These are phyloP conservation scores for Ascochyta rabiei DNA, from an alignment of 2,329 filamentous ascomycete species.

Conservation along the genomic window DNA sequence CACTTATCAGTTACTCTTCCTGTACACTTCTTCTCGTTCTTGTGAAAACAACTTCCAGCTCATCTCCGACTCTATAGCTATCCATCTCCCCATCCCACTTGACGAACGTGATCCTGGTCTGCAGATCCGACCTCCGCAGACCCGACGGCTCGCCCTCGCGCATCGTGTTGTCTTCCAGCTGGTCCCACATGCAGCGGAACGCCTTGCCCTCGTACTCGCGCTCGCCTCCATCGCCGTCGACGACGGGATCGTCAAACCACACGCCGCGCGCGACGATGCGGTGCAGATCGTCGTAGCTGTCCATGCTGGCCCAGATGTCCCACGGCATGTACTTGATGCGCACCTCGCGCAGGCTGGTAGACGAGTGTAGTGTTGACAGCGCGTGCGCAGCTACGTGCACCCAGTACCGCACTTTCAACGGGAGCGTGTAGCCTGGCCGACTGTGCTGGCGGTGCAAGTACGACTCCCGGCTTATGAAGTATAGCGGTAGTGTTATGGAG, in stretches of 20 bases:
- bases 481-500: conserved; percentile 40
- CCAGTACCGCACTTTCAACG: conserved; percentile 44
- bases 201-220: conserved; percentile 40
- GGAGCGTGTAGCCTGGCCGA: conserved; percentile 33
- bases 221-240: conserved; percentile 24
- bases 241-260: conserved; percentile 30
- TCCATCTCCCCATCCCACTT: conserved; percentile 43
- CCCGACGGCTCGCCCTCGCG: conserved; percentile 6
- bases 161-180: conserved; percentile 18
- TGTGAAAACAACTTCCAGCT: conserved; percentile 41
- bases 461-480: conserved; percentile 39
- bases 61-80: conserved; percentile 39
- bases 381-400: conserved; percentile 39
- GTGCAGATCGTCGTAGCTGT: conserved; percentile 36
- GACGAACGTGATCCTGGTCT: conserved; percentile 28
- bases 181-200: conserved; percentile 38
- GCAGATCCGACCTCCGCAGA: conserved; percentile 19
- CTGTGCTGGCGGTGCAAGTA: conserved; percentile 28
- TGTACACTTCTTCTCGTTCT: too few relatives aligned
- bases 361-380: conserved; percentile 28
- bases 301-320: conserved; percentile 46
- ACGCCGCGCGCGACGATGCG: conserved; percentile 36
- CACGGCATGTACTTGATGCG: conserved; percentile 39
- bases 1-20: too few relatives aligned
- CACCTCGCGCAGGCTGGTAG: conserved; percentile 27